Evolutionary conservation across 176 grass and related monocot species (phyloP).

Genomic region (Zea mays): Zm-B73-REFERENCE-NAM-5.0 NC_050098.1:170524501-170525000

Average conservation of each 20-base stretch:
- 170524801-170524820: constrained; percentile 31
- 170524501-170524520: not conserved
- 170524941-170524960: constrained; percentile 48
- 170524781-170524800: constrained; percentile 16
- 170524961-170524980: constrained; percentile 51
- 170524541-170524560: not conserved
- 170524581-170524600: constrained; percentile 3
- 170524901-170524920: constrained; percentile 41
- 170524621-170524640: not conserved
- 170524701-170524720: not conserved
- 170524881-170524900: not conserved
- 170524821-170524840: constrained; percentile 41
- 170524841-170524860: constrained; percentile 51
- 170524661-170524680: not conserved
- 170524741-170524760: constrained; percentile 14
- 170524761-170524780: constrained; percentile 29
- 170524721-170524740: constrained; percentile 28
- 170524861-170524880: not conserved
- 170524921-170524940: constrained; percentile 41
- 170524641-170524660: not conserved
- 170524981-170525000: constrained; percentile 38
- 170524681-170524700: not conserved
- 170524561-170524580: not conserved
- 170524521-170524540: constrained; percentile 13
- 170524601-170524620: not conserved